Evolutionary conservation across 331 rosid species (phyloP).

Genomic region (Quercus lobata): DNA sequence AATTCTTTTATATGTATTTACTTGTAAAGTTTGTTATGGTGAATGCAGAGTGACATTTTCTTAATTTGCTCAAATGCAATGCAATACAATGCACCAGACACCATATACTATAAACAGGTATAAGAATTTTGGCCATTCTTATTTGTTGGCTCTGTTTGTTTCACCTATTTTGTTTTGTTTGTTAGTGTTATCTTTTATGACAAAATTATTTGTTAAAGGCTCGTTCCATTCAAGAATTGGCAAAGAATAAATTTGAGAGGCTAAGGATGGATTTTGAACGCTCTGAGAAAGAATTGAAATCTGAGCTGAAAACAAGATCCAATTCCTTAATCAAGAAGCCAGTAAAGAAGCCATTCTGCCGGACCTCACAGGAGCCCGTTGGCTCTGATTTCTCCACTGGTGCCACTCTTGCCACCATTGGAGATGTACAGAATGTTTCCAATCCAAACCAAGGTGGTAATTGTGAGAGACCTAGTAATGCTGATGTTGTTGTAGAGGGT

Average conservation of each 20-base stretch:
- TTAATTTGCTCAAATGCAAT: conserved; percentile 88
- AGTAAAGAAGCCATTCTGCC: conserved; percentile 51
- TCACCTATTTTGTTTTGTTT: conserved; percentile 8
- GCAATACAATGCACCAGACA: conserved; percentile 83
- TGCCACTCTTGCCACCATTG: conserved; percentile 78
- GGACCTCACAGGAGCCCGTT: conserved; percentile 65
- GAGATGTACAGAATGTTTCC: conserved; percentile 50
- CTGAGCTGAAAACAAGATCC: conserved; percentile 53
- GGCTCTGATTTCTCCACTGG: conserved; percentile 86
- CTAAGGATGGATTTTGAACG: conserved; percentile 45
- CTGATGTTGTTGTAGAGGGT: conserved; percentile 57
- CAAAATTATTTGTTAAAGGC: conserved; percentile 53
- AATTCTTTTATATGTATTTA: conserved; percentile 11
- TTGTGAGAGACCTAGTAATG: conserved; percentile 57
- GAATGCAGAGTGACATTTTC: conserved; percentile 74
- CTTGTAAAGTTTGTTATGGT: conserved; percentile 30
- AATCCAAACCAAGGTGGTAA: conserved; percentile 47
- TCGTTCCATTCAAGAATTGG: conserved; percentile 87
- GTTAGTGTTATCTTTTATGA: conserved; percentile 4
- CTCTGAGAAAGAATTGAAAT: conserved; percentile 62
- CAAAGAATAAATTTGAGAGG: conserved; percentile 72
- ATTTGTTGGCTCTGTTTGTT: conserved; percentile 5
- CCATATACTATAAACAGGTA: conserved; percentile 92
- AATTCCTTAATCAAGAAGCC: conserved; percentile 62
- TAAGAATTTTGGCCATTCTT: conserved; percentile 3